phyloP scores from a whole-genome alignment of 306 rosid genomes.

The Purshia tridentata region DNA sequence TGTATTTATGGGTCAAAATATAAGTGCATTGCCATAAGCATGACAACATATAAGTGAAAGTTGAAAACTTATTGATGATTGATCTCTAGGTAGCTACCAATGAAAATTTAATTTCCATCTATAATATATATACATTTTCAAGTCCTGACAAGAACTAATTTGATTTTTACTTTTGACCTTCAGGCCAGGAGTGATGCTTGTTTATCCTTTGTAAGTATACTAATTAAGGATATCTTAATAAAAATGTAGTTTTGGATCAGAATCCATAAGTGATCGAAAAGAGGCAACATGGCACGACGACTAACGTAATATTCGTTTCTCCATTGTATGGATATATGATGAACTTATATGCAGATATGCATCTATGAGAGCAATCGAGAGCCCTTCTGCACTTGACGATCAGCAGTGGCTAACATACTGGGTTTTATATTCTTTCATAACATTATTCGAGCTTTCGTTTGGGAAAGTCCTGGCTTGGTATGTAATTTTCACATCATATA shows the following conservation, averaged over 20 bases:
- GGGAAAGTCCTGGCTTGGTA: constrained; percentile 73
- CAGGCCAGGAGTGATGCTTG: constrained; percentile 92
- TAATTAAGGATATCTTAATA: background rate
- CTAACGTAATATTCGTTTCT: no score
- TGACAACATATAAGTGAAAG: no score
- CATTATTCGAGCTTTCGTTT: constrained; percentile 75
- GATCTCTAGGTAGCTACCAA: no score
- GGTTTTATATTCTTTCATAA: constrained; percentile 73
- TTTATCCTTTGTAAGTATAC: constrained; percentile 83
- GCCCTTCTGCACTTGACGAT: constrained; percentile 81
- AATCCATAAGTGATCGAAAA: no score
- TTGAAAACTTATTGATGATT: no score
- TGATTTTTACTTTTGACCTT: constrained; percentile 20
- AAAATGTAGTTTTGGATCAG: background rate
- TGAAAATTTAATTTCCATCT: no score
- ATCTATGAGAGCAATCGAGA: constrained; percentile 86
- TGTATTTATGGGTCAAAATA: no score
- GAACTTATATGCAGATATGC: constrained; percentile 85
- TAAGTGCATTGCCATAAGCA: no score
- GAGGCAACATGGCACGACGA: no score
- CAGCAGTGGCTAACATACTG: constrained; percentile 97
- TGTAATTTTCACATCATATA: background rate
- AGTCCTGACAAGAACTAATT: background rate
- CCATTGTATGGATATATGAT: background rate
- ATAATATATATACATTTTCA: no score